phyloP scores from a whole-genome alignment of 148 eudicot genomes.

The Cornus florida region DNA sequence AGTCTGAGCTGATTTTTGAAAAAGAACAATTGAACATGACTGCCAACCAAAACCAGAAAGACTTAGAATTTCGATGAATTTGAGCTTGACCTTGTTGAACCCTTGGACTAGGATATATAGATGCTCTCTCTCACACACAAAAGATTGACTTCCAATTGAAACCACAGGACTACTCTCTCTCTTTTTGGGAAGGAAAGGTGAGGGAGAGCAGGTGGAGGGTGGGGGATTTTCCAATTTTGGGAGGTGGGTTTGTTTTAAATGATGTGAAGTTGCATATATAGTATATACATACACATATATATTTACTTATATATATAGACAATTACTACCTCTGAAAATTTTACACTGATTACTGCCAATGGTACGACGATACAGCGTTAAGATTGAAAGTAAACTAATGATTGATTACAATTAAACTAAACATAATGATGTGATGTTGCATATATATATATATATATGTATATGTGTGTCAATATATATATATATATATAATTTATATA shows the following conservation, averaged over 20 bases:
- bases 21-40: background rate
- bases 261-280: background rate
- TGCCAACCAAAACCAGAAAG: background rate
- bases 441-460: no score
- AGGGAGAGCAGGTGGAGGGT: no score
- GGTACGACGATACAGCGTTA: background rate
- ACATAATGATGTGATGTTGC: no score
- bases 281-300: no score
- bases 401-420: no score
- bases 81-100: background rate
- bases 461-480: no score
- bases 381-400: no score
- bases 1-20: background rate
- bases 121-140: background rate
- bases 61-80: background rate
- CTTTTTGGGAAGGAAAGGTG: background rate
- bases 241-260: background rate
- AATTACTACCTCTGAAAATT: no score
- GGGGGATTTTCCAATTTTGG: background rate
- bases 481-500: no score
- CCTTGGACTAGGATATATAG: background rate
- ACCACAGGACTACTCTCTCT: background rate
- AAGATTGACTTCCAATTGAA: background rate
- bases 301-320: no score
- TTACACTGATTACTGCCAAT: background rate